Evolutionary conservation across 345 rosid genomes (phyloP).

Genomic region (Syzygium aqueum): DNA sequence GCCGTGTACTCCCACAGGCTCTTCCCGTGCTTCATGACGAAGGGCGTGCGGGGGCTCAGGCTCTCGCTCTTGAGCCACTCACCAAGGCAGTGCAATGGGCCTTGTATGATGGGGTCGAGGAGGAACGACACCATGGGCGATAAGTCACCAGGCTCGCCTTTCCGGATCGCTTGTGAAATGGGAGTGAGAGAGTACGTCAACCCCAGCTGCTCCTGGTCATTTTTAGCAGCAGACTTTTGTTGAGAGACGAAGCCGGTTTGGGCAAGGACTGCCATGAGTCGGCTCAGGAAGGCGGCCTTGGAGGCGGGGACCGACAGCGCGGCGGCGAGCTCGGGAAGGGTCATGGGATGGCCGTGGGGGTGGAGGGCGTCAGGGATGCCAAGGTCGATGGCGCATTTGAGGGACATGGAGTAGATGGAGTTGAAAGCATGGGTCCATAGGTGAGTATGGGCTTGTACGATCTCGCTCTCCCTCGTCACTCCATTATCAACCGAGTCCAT

Average conservation of each 20-base stretch:
- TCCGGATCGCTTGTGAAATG: conserved; percentile 21
- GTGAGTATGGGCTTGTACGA: conserved; percentile 23
- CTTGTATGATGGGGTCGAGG: conserved; percentile 9
- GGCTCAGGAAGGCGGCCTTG: conserved; percentile 8
- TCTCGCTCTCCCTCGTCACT: not conserved
- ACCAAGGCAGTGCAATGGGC: conserved; percentile 17
- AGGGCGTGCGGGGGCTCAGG: conserved; percentile 6
- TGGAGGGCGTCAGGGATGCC: conserved; percentile 36
- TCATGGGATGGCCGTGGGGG: conserved; percentile 30
- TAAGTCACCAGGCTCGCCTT: conserved; percentile 14
- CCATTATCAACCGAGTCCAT: not conserved
- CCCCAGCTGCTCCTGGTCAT: not conserved
- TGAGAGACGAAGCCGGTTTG: conserved; percentile 30
- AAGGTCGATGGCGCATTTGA: conserved; percentile 35
- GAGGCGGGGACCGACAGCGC: conserved; percentile 11
- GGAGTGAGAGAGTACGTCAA: conserved; percentile 17
- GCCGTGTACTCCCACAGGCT: conserved; percentile 7
- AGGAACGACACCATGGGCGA: conserved; percentile 12
- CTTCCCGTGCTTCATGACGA: conserved; percentile 19
- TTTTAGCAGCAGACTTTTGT: not conserved
- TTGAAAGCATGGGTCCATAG: conserved; percentile 24
- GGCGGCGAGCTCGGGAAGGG: conserved; percentile 16
- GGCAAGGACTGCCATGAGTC: conserved; percentile 37
- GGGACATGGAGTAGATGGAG: conserved; percentile 33
- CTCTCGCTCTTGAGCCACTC: conserved; percentile 22